Conservation (phyloP, 116 monocot species). For the Posidonia oceanica region DNA sequence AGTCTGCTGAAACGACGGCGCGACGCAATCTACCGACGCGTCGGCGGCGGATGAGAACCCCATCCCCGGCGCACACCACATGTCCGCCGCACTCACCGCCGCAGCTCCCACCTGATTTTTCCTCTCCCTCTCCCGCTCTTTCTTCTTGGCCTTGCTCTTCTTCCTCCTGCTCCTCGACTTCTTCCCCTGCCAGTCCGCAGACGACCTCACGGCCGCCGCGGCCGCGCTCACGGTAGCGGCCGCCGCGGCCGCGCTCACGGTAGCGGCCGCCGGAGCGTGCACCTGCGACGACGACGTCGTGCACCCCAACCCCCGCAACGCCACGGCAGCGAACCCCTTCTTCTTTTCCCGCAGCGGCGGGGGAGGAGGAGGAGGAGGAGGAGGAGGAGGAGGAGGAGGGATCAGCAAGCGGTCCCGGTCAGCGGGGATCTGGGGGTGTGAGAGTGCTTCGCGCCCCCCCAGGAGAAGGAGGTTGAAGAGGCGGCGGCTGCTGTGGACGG, state of each 20-base stretch:
- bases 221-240: constrained; percentile 13
- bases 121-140: constrained; percentile 9
- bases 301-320: constrained; percentile 45
- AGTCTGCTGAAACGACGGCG: constrained; percentile 7
- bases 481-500: not conserved
- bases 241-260: constrained; percentile 13
- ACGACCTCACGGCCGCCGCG: constrained; percentile 34
- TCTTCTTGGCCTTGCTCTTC: constrained; percentile 12
- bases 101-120: not conserved
- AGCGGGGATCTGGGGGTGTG: not conserved
- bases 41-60: constrained; percentile 12
- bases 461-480: not conserved
- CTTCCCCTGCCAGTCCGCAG: constrained; percentile 43
- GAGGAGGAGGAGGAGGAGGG: not conserved
- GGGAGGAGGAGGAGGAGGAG: constrained; percentile 3
- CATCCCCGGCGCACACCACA: constrained; percentile 19
- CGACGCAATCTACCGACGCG: constrained; percentile 19
- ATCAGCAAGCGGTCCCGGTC: constrained; percentile 7
- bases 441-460: not conserved
- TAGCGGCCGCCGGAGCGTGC: constrained; percentile 5
- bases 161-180: constrained; percentile 18
- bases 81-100: constrained; percentile 3
- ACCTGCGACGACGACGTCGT: constrained; percentile 28
- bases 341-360: constrained; percentile 10
- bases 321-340: constrained; percentile 22